phyloP scores from a whole-genome alignment of 345 rosid species.

The Citrus mangshanensis region DNA sequence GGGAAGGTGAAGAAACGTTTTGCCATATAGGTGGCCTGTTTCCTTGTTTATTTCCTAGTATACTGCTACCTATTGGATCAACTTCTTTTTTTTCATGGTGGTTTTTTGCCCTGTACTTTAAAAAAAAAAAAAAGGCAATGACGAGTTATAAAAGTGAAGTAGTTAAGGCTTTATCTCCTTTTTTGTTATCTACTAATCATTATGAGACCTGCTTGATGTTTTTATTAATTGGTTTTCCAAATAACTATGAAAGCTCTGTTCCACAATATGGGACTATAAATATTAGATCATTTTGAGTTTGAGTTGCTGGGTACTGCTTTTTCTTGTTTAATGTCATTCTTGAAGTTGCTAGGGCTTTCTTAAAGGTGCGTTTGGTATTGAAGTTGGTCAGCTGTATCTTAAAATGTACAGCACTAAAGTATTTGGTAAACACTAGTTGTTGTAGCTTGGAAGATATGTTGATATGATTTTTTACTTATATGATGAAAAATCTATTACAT shows the following conservation, averaged over 20 bases:
- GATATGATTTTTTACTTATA: no score
- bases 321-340: background rate
- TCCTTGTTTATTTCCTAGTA: background rate
- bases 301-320: background rate
- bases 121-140: background rate
- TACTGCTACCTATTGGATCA: background rate
- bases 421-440: no score
- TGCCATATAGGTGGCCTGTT: background rate
- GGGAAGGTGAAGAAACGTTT: background rate
- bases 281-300: background rate
- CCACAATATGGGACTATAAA: background rate
- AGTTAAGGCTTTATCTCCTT: background rate
- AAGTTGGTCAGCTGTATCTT: no score
- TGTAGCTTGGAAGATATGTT: no score
- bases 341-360: background rate
- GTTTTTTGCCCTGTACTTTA: no score
- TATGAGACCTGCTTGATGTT: background rate
- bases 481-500: no score
- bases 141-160: background rate
- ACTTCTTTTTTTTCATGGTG: no score
- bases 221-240: background rate
- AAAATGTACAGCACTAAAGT: no score
- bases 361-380: background rate
- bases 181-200: background rate
- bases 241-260: background rate